Conservation (phyloP, 73 alveolate genomes). For the Tetrahymena elliotti region DNA sequence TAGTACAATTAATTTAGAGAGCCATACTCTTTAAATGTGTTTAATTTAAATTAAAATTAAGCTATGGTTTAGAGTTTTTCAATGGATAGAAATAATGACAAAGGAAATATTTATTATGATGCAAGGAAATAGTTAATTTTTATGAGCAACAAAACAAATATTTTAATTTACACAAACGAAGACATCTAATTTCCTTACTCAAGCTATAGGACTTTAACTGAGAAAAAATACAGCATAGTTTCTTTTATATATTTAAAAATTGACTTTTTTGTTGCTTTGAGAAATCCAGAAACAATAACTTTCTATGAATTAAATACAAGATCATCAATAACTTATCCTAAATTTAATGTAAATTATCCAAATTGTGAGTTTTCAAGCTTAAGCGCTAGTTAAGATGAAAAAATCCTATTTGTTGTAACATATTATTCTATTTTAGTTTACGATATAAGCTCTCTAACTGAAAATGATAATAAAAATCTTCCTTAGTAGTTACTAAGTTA, state of each 20-base stretch:
- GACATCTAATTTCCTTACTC: not conserved
- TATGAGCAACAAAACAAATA: not conserved
- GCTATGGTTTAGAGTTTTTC: not conserved
- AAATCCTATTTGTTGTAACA: not conserved
- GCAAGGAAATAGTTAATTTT: not conserved
- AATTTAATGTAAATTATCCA: not conserved
- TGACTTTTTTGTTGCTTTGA: not conserved
- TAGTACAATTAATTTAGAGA: not conserved
- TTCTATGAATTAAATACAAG: not conserved
- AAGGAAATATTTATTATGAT: not conserved
- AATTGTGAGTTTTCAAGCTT: not conserved
- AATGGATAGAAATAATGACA: not conserved
- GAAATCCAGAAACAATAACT: not conserved
- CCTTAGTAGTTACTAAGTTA: not conserved
- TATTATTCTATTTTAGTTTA: not conserved
- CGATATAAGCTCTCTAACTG: not conserved
- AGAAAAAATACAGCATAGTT: not conserved
- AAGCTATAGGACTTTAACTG: not conserved
- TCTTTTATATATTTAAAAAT: not conserved
- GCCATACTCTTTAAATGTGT: not conserved
- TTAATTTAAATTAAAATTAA: not conserved
- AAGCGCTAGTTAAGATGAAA: not conserved
- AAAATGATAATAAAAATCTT: not conserved
- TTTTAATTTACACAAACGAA: not conserved
- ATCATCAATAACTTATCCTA: not conserved